Conservation (phyloP, 2,329 filamentous ascomycete species). For the Penicillium concentricum region DNA sequence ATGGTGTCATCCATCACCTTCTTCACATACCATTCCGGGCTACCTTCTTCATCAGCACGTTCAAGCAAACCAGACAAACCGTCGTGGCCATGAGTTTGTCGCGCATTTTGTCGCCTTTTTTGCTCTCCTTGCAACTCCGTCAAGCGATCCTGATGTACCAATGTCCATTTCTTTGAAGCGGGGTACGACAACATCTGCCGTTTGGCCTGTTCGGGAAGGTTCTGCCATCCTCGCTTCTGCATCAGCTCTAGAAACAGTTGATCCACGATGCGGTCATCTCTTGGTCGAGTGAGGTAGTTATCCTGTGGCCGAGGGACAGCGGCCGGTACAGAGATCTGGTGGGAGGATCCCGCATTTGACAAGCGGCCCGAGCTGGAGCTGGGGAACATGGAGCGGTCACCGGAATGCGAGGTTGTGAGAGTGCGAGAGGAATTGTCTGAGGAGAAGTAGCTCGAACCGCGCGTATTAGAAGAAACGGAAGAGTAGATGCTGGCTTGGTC, state of each 20-base stretch:
- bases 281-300: conserved; percentile 44
- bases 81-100: conserved; percentile 65
- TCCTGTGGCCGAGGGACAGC: conserved; percentile 33
- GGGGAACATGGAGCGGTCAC: conserved; percentile 33
- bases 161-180: conserved; percentile 92
- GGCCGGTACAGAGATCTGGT: conserved; percentile 31
- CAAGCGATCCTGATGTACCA: conserved; percentile 91
- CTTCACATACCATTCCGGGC: conserved; percentile 96
- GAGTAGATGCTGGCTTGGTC: conserved; percentile 67
- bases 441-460: conserved; percentile 57
- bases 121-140: conserved; percentile 94
- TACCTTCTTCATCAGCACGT: conserved; percentile 89
- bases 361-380: conserved; percentile 29
- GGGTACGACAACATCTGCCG: conserved; percentile 97
- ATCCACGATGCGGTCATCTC: conserved; percentile 73
- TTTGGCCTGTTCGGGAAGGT: conserved; percentile 88
- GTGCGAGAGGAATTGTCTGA: conserved; percentile 52
- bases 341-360: conserved; percentile 31
- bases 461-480: conserved; percentile 57
- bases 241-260: conserved; percentile 90
- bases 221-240: conserved; percentile 97
- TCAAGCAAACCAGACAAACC: conserved; percentile 66
- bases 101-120: conserved; percentile 74
- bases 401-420: conserved; percentile 38
- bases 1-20: conserved; percentile 96